These are phyloP conservation scores for Rhypophila decipiens DNA, from an alignment of 495 filamentous ascomycete species.

Conservation along the genomic window DNA sequence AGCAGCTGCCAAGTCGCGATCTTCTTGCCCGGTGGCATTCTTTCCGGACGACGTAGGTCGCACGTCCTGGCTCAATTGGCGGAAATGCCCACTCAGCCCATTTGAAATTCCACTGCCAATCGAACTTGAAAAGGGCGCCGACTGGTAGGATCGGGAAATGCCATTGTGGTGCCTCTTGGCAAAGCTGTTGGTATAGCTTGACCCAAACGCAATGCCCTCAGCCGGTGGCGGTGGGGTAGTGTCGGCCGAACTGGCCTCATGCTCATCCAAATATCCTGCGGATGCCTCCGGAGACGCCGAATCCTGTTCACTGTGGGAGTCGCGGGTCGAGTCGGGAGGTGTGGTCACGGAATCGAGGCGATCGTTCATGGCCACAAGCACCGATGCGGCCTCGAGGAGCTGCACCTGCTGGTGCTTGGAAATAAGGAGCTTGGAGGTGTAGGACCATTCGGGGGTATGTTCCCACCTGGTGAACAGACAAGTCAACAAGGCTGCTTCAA, in stretches of 20 bases:
- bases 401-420: slow-evolving; percentile 99
- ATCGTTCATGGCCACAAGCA: slow-evolving; percentile 87
- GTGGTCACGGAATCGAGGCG: slow-evolving; percentile 44
- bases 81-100: slow-evolving; percentile 44
- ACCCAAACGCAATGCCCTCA: slow-evolving; percentile 35
- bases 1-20: slow-evolving; percentile 79
- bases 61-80: slow-evolving; percentile 48
- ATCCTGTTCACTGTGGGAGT: slow-evolving; percentile 68
- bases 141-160: slow-evolving; percentile 83
- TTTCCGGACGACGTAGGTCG: slow-evolving; percentile 56
- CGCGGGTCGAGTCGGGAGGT: slow-evolving; percentile 53
- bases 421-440: slow-evolving; percentile 94
- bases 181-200: slow-evolving; percentile 43
- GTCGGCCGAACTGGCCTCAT: slow-evolving; percentile 62
- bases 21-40: slow-evolving; percentile 61
- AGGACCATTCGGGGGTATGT: slow-evolving; percentile 96
- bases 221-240: slow-evolving; percentile 63
- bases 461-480: slow-evolving; percentile 78
- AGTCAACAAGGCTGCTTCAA: slow-evolving; percentile 32
- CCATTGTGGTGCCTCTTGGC: slow-evolving; percentile 58
- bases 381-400: slow-evolving; percentile 90
- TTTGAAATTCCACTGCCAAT: slow-evolving; percentile 45
- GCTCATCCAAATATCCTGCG: slow-evolving; percentile 62
- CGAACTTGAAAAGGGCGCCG: slow-evolving; percentile 52
- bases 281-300: slow-evolving; percentile 74